A percentile compares a stretch with the other conserved stretches of the same genome.
Conservation (phyloP, 1,284 basidiomycete genomes). For the Exobasidium rhododendri region DNA sequence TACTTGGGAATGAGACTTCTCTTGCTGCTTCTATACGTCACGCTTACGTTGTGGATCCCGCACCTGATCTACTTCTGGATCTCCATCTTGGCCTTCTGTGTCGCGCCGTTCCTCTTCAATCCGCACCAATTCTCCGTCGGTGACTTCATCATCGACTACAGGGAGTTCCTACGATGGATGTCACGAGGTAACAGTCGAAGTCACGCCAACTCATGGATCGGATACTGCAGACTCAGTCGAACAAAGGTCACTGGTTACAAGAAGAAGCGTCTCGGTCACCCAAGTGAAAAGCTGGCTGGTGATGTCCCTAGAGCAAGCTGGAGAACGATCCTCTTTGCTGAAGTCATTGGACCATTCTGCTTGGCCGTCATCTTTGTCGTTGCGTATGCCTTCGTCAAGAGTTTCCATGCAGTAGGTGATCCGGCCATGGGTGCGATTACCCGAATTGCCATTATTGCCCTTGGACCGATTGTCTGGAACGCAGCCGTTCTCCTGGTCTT, state of each 20-base stretch:
- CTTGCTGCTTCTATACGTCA: slow-evolving; percentile 52
- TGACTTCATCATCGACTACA: slow-evolving; percentile 55
- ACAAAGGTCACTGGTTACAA: slow-evolving; percentile 55
- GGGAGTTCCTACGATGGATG: slow-evolving; percentile 55
- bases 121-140: slow-evolving; percentile 53
- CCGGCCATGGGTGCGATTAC: slow-evolving; percentile 68
- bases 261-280: slow-evolving; percentile 55
- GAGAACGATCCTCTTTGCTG: slow-evolving; percentile 51
- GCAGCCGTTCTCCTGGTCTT: slow-evolving; percentile 77
- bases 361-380: slow-evolving; percentile 52
- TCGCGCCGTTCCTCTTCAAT: slow-evolving; percentile 55
- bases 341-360: slow-evolving; percentile 49
- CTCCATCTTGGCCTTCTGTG: slow-evolving; percentile 50
- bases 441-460: slow-evolving; percentile 84
- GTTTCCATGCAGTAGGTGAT: slow-evolving; percentile 44
- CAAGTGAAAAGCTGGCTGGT: slow-evolving; percentile 53
- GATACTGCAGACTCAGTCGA: slow-evolving; percentile 54
- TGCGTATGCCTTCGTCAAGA: slow-evolving; percentile 55
- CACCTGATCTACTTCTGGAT: slow-evolving; percentile 56
- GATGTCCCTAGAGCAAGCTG: slow-evolving; percentile 53
- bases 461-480: slow-evolving; percentile 95
- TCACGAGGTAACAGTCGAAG: slow-evolving; percentile 53
- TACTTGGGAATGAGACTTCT: slow-evolving; percentile 53
- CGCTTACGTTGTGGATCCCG: slow-evolving; percentile 54
- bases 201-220: slow-evolving; percentile 56